A percentile compares a stretch with the other conserved stretches of the same genome.
Conservation (phyloP, 1,139 yeast species). For the Sugiyamaella novakii region DNA sequence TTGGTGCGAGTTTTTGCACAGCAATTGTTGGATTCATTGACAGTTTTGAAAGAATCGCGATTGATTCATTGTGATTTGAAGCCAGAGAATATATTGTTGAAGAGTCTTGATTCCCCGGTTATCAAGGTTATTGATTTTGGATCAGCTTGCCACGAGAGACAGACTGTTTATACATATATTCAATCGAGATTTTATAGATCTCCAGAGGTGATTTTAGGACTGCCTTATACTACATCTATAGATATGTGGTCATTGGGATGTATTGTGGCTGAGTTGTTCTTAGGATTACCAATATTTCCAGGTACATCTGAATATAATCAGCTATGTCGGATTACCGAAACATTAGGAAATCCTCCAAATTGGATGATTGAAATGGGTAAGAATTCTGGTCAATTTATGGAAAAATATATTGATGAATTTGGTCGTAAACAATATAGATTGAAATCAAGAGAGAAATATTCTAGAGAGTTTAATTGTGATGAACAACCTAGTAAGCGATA, state of each 20-base stretch:
- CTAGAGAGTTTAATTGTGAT: conserved; percentile 54
- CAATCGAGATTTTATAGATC: conserved; percentile 95
- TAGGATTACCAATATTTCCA: conserved; percentile 94
- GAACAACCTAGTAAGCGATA: conserved; percentile 87
- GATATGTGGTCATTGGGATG: conserved; percentile 99
- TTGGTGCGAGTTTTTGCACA: conserved; percentile 74
- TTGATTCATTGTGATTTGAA: conserved; percentile 95
- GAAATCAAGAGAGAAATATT: conserved; percentile 62
- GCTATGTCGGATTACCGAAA: conserved; percentile 75
- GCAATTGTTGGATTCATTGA: conserved; percentile 79
- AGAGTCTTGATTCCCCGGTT: conserved; percentile 81
- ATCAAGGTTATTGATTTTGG: conserved; percentile 97
- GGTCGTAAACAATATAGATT: conserved; percentile 49
- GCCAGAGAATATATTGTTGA: conserved; percentile 88
- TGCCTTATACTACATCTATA: conserved; percentile 83
- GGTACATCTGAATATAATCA: conserved; percentile 95
- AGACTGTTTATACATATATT: conserved; percentile 88
- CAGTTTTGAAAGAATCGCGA: conserved; percentile 77
- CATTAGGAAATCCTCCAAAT: conserved; percentile 84
- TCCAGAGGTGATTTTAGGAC: conserved; percentile 91
- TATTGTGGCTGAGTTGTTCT: conserved; percentile 87
- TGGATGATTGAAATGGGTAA: conserved; percentile 98
- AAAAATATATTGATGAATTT: conserved; percentile 44
- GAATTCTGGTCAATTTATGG: conserved; percentile 72
- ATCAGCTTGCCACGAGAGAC: conserved; percentile 89